Evolutionary conservation across 352 stramenopile species (phyloP).

Genomic region (Plasmopara halstedii): DNA sequence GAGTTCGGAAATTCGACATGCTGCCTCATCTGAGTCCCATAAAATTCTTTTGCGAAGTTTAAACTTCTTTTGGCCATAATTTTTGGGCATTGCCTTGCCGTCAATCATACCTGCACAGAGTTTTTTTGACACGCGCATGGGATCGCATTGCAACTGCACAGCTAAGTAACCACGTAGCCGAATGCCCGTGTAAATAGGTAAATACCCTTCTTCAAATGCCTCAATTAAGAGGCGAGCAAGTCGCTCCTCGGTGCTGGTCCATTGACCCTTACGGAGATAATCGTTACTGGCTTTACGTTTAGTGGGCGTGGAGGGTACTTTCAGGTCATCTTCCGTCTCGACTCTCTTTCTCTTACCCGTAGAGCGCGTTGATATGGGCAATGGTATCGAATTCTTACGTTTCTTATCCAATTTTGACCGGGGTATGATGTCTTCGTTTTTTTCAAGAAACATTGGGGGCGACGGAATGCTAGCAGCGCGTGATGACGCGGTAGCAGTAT

Average conservation of each 20-base stretch:
- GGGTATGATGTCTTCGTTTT: slow-evolving; percentile 18
- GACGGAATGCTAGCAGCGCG: neutral
- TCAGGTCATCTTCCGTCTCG: slow-evolving; percentile 7
- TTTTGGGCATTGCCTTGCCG: slow-evolving; percentile 61
- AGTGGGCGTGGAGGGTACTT: neutral
- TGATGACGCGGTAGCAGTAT: neutral
- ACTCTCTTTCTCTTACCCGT: slow-evolving; percentile 34
- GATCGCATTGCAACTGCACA: slow-evolving; percentile 69
- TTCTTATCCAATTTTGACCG: slow-evolving; percentile 18
- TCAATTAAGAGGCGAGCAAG: slow-evolving; percentile 55
- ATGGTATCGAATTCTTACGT: neutral
- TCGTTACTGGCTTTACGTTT: slow-evolving; percentile 57
- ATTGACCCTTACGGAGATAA: slow-evolving; percentile 67
- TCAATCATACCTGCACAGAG: slow-evolving; percentile 62
- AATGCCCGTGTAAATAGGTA: slow-evolving; percentile 70
- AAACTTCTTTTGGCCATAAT: slow-evolving; percentile 77
- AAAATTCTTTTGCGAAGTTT: slow-evolving; percentile 50
- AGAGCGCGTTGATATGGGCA: neutral
- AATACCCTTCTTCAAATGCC: slow-evolving; percentile 60
- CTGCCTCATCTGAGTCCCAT: slow-evolving; percentile 44
- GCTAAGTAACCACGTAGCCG: slow-evolving; percentile 67
- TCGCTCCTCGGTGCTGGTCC: slow-evolving; percentile 58
- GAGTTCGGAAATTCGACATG: slow-evolving; percentile 32
- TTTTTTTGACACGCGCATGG: slow-evolving; percentile 80
- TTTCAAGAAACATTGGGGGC: neutral